These are phyloP conservation scores for Termitomyces sp. DNA, from an alignment of 768 basidiomycete genomes.

Conservation along the genomic window DNA sequence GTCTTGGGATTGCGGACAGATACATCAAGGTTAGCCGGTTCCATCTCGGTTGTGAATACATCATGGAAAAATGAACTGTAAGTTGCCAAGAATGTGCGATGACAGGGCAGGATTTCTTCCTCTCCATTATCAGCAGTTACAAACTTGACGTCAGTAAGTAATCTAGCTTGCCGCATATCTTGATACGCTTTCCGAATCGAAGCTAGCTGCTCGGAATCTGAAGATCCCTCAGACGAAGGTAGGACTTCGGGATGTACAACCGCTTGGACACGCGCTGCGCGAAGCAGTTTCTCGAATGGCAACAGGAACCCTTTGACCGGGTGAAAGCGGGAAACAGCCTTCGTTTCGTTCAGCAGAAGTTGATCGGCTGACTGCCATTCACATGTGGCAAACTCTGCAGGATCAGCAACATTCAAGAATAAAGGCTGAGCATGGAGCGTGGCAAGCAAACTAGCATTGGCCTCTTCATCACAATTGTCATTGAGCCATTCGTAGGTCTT, in stretches of 20 bases:
- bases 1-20: conserved; percentile 7
- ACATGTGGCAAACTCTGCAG: conserved; percentile 25
- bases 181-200: conserved; percentile 20
- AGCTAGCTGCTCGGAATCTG: conserved; percentile 16
- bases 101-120: conserved; percentile 25
- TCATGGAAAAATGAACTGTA: conserved; percentile 25
- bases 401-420: conserved; percentile 43
- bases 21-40: conserved; percentile 11
- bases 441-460: conserved; percentile 12
- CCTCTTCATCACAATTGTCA: conserved; percentile 14
- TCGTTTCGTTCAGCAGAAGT: conserved; percentile 30
- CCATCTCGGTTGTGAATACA: conserved; percentile 20
- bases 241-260: conserved; percentile 16
- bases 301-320: conserved; percentile 28
- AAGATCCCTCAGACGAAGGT: conserved; percentile 4
- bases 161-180: conserved; percentile 22
- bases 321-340: conserved; percentile 21
- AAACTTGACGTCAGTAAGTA: conserved; percentile 33
- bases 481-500: conserved; percentile 40
- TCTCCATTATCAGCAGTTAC: conserved; percentile 12
- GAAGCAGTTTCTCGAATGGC: conserved; percentile 25
- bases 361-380: conserved; percentile 31
- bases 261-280: conserved; percentile 24
- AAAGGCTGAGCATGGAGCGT: conserved; percentile 18
- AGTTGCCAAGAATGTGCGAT: conserved; percentile 32